phyloP scores from a whole-genome alignment of 176 grass and related monocot genomes.

The Dactylis glomerata region DNA sequence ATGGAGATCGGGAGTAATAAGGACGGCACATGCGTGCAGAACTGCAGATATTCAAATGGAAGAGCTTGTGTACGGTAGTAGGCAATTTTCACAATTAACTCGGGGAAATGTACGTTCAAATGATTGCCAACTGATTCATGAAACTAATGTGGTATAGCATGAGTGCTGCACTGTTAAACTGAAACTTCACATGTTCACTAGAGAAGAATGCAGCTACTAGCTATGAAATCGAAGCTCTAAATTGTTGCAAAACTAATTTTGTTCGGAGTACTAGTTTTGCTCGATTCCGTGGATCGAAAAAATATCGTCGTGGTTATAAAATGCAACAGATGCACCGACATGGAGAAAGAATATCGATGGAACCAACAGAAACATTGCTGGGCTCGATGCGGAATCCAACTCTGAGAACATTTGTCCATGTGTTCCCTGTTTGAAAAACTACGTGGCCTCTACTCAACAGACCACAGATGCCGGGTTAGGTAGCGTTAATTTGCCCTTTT shows the following conservation, averaged over 20 bases:
- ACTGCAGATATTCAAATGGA: neutral
- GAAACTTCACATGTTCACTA: neutral
- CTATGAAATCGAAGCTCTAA: neutral
- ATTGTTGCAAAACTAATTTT: neutral
- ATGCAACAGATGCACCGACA: neutral
- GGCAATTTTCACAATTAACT: neutral
- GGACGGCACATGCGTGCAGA: neutral
- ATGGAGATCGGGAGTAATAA: neutral
- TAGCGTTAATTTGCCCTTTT: neutral
- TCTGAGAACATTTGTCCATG: slow-evolving; percentile 6
- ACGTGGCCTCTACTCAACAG: neutral
- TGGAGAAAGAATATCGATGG: neutral
- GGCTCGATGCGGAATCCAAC: slow-evolving; percentile 2
- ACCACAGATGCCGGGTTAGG: neutral
- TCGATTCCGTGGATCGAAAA: neutral
- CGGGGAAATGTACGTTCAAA: neutral
- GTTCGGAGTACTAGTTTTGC: neutral
- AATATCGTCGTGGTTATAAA: neutral
- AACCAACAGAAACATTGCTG: neutral
- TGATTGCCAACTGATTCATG: neutral
- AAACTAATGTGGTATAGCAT: neutral
- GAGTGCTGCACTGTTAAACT: neutral
- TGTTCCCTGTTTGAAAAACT: neutral
- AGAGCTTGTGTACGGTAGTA: neutral
- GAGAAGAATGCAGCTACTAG: too few relatives aligned